Base-by-base conservation (phyloP, 2,329 filamentous ascomycete genomes). In the Curvularia sp. region DNA sequence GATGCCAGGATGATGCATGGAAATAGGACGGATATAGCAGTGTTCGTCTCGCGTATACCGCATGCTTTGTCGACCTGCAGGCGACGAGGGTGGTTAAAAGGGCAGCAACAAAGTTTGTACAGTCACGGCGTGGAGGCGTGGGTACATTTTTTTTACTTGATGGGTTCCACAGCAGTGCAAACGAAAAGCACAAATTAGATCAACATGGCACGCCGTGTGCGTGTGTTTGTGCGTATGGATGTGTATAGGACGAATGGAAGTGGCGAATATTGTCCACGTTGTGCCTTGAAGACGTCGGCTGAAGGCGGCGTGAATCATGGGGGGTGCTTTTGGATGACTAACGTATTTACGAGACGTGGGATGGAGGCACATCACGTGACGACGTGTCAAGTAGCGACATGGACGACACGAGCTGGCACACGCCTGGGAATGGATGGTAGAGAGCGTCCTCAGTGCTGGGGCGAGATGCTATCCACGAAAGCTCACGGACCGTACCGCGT, bases 281-380 rank as follows among this genome's bases (percentile, higher is more conserved):
- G 49, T 47, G 41, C 53, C 52, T 13, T 36, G 49, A 36, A 28
- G 6, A 55, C 39, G 18, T 58, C 55, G 59, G 59, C 54, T 59
- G 54, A 39, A 48, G 39, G 50, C 47, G 63, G 60, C 53, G 32
- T 61, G 50, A 60, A 55, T 7, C 51, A 45, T 57, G 42, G 49
- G 39, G 42, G 57, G 63, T 62, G n/a, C n/a, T n/a, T n/a, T n/a
- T 64, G 43, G 27, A 46, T 61, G 58, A 42, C 64, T 68, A 67
- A 67, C 43, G 32, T 50, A 10, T 47, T 74, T 73, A 73, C 72
- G 61, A 66, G 63, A 68, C 71, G 72, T 70, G 73, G 73, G 72
- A 68, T 73, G 32, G 19, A 34, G 36, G 39, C n/a, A 18, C 5
- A n/a, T 53, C 55, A 53, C 53, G 55, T 58, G 50, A 58, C 25